Base-by-base conservation (phyloP, 2,329 filamentous ascomycete genomes). In the Epichloe festucae region DNA sequence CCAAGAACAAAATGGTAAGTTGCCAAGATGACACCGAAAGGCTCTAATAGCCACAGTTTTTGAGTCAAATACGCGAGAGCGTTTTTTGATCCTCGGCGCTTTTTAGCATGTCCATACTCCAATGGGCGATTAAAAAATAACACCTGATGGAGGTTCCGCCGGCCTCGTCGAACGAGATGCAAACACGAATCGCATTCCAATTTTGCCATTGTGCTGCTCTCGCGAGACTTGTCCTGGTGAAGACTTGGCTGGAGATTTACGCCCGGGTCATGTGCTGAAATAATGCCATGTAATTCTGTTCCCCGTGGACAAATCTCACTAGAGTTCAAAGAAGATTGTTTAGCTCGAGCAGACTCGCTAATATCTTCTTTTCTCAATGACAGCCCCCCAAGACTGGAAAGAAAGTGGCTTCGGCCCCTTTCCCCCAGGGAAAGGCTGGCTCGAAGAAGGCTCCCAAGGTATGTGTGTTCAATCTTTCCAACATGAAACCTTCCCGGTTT, bases 321-420 rank as follows among this genome's bases (percentile, higher is more conserved):
- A 94, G 89, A 95, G 89, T 85, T 86, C 75, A 85, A 82, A 85
- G 83, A 87, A 89, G 85, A 87, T 78, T 78, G 76, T 75, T 75
- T 74, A 74, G 82, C 83, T 79, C 78, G 84, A 84, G 80, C 84
- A 81, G 23, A 82, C 78, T 80, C 75, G 85, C 89, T 96, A 87
- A 95, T 89, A 77, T 88, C 84, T 89, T 95, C 87, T 93, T 90
- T 94, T 89, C 91, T 97, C 91, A 93, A 97, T 97, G 90, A 97
- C 79, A 97, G 93, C 89, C 93, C 86, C 91, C 91, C 72, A 98
- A 97, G 80, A 72, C 79, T 69, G 89, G 89, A 81, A 97, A 96
- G 87, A 97, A 96, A 82, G 85, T 88, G 76, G 93, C 93, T 67
- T 79, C 93, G 72, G 89, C 93, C 77, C 93, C 93, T 73, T 95